Conservation (phyloP, 2,329 filamentous ascomycete species). For the Fusarium floridanum region DNA sequence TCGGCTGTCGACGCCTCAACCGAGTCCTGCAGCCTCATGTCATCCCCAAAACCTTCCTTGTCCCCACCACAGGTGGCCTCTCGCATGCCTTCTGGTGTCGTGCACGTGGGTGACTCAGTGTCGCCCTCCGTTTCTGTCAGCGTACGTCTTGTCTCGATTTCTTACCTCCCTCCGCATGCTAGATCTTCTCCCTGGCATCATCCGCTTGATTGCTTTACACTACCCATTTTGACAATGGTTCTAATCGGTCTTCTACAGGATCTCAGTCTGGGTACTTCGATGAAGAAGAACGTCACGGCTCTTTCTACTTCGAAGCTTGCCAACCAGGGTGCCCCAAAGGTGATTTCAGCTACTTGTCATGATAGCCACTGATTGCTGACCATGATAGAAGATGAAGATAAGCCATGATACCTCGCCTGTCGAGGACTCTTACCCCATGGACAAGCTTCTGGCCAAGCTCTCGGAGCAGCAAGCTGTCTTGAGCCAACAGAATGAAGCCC, state of each 20-base stretch:
- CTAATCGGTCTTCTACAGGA: conserved; percentile 38
- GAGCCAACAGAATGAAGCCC: conserved; percentile 68
- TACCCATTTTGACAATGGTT: neutral
- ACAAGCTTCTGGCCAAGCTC: conserved; percentile 79
- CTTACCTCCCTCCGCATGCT: neutral
- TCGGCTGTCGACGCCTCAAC: conserved; percentile 14
- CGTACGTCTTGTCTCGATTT: conserved; percentile 33
- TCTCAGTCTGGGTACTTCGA: conserved; percentile 21
- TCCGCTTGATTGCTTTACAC: neutral
- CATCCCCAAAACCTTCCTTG: conserved; percentile 44
- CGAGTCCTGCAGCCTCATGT: conserved; percentile 45
- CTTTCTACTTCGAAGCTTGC: conserved; percentile 67
- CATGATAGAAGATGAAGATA: conserved; percentile 61
- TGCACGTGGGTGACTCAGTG: conserved; percentile 31
- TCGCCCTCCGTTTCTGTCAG: conserved; percentile 22
- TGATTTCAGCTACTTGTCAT: conserved; percentile 43
- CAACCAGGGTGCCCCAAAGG: conserved; percentile 68
- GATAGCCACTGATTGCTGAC: conserved; percentile 36
- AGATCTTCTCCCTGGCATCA: neutral
- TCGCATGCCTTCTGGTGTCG: conserved; percentile 22
- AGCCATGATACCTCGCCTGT: conserved; percentile 56
- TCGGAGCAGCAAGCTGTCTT: conserved; percentile 77
- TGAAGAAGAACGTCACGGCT: conserved; percentile 60
- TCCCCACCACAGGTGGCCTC: conserved; percentile 46
- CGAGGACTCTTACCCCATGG: conserved; percentile 68